Evolutionary conservation across 306 rosid species (phyloP).

Genomic region (Echinosophora koreensis): DNA sequence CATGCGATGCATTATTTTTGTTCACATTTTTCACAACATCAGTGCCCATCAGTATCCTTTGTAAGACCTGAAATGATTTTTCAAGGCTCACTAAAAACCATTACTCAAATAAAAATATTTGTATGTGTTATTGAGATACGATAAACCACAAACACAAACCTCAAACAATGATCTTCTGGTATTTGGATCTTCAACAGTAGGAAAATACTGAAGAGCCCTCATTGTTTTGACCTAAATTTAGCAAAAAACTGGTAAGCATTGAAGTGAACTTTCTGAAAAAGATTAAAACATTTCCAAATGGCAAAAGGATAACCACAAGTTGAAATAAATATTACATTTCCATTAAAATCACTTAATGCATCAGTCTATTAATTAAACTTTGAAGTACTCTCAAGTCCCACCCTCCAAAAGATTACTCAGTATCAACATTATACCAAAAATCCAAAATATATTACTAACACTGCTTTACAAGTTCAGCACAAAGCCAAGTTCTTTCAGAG

Average conservation of each 20-base stretch:
- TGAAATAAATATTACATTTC: too few relatives aligned
- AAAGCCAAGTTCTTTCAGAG: conserved; percentile 2
- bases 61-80: conserved; percentile 70
- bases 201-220: conserved; percentile 87
- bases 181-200: conserved; percentile 80
- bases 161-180: conserved; percentile 82
- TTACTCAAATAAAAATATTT: neutral
- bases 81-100: conserved; percentile 41
- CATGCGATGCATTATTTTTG: conserved; percentile 86
- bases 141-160: conserved; percentile 82
- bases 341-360: too few relatives aligned
- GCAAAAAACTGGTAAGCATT: conserved; percentile 31
- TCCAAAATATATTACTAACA: neutral
- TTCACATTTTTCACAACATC: conserved; percentile 88
- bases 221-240: conserved; percentile 72
- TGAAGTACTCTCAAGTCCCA: too few relatives aligned
- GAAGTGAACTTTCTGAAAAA: conserved; percentile 17
- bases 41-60: conserved; percentile 83
- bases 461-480: neutral
- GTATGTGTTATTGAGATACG: conserved; percentile 11
- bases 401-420: neutral
- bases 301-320: neutral
- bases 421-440: neutral
- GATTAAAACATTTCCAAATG: conserved; percentile 1
- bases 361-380: too few relatives aligned